Evolutionary conservation across 176 grass and related monocot genomes (phyloP), one percentile per base, ranked within the genome.

Genomic region (Luzula sylvatica): DNA sequence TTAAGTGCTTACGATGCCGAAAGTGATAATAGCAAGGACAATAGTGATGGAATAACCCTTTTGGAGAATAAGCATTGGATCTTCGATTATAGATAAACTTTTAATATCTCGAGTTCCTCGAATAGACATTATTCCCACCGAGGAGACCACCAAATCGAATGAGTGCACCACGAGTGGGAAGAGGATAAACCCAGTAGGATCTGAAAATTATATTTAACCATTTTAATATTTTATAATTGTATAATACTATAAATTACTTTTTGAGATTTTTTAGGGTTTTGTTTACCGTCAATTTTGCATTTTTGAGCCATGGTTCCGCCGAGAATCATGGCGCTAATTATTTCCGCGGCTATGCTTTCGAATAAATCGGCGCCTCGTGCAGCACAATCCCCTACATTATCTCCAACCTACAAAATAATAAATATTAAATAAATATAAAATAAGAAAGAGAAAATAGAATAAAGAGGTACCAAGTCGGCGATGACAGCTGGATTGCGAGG

Each of bases 241-340:
- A 48, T 27, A 30, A 7, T 20, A 27, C 46, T 42, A 44, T 28
- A 60, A 8, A 30, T 55, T 47, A 13, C 4, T 21, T 30, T 49
- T 20, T 0, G 30, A 9, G 30, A 35, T 35, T 35, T 35, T 35
- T 35, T 35, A 1, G 30, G n/a, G n/a, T n/a, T n/a, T 11, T 24
- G 44, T 74, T 78, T 86, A 55, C 92, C 92, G 40, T 98, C 92
- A 67, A 98, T 90, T 90, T 98, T 98, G 78, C 92, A 98, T 61
- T 82, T 78, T 7, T 98, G 58, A 49, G 86, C 92, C 92, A 98
- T 98, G 23, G 92, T 87, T 67, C 81, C 92, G 40, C 92, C 92
- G 27, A 98, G 92, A 79, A 98, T 98, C 92, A 98, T 98, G 46
- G 92, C 92, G 71, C 92, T 98, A 45, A 98, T 98, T 79, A 98